Evolutionary conservation across 441 rosid species (phyloP), one percentile per base, ranked within the genome.

Genomic region (Corymbia calophylla): DNA sequence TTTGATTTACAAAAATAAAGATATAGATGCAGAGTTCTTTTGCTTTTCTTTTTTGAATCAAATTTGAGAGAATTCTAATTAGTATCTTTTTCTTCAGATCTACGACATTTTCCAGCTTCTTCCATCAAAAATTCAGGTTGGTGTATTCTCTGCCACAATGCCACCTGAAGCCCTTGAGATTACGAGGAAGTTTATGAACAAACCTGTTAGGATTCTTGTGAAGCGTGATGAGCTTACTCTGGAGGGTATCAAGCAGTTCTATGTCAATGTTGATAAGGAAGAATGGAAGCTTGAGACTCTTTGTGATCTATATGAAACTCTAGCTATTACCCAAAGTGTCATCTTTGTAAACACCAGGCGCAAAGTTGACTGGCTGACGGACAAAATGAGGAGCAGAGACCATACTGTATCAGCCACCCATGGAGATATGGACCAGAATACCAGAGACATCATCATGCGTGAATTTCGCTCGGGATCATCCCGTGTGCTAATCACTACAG

Each of bases 221-320:
- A 96, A 95, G 88, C 96, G 96, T 58, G 98, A 96, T 84, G 98
- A 96, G 92, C 98, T 96, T 70, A 95, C 97, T 21, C 94, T 95
- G 77, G 97, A 96, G 90, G 96, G 97, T 92, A 95, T 96, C 87
- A 96, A 96, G 93, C 98, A 96, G 92, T 96, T 96, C 88, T 89
- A 96, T 86, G 98, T 96, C 47, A 95, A 96, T 51, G 95, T 95
- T 2, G 98, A 96, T 32, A 94, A 96, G 92, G 98, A 96, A 90
- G 98, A 96, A n/a, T 96, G 96, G 98, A 96, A 96, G 93, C 96
- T 96, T 4, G 98, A 96, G 93, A 95, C 96, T 14, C 96, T 96
- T 9, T 96, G 98, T 25, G 97, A 96, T 92, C 95, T 96, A 29
- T 96, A 96, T 66, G 98, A 96, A 92, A 96, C 97, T 56, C 87